These are phyloP conservation scores for Fusarium burgessii DNA, from an alignment of 2,329 filamentous ascomycete genomes.

Conservation along the genomic window DNA sequence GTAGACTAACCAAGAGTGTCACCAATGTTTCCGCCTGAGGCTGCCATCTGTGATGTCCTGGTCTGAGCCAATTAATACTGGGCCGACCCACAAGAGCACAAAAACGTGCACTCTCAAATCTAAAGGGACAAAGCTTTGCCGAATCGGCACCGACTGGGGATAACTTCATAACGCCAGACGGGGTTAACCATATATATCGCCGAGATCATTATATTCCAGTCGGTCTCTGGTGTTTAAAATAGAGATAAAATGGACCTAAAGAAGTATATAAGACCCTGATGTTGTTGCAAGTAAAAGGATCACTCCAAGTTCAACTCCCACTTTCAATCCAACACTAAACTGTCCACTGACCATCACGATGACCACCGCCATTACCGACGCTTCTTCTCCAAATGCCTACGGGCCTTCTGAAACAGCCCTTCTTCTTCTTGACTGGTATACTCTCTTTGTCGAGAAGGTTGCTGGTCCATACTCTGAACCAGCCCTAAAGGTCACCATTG, in stretches of 20 bases:
- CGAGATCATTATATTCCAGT: not conserved
- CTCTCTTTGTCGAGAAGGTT: not conserved
- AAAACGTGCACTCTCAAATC: too few species aligned
- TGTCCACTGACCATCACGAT: not conserved
- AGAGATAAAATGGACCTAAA: accelerated
- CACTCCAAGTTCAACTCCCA: not conserved
- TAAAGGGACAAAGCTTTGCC: not conserved
- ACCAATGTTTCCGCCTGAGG: too few species aligned
- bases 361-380: not conserved
- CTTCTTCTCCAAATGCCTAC: not conserved
- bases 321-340: not conserved
- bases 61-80: too few species aligned
- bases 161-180: conserved; percentile 9
- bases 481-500: not conserved
- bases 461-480: not conserved
- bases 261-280: not conserved
- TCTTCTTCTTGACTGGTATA: conserved; percentile 8
- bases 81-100: too few species aligned
- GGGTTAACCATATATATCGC: not conserved
- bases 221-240: accelerated
- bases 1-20: too few species aligned
- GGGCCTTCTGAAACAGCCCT: not conserved
- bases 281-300: accelerated
- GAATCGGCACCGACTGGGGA: conserved; percentile 19
- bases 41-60: too few species aligned